Evolutionary conservation across 306 rosid species (phyloP).

Genomic region (Rubus idaeus): DNA sequence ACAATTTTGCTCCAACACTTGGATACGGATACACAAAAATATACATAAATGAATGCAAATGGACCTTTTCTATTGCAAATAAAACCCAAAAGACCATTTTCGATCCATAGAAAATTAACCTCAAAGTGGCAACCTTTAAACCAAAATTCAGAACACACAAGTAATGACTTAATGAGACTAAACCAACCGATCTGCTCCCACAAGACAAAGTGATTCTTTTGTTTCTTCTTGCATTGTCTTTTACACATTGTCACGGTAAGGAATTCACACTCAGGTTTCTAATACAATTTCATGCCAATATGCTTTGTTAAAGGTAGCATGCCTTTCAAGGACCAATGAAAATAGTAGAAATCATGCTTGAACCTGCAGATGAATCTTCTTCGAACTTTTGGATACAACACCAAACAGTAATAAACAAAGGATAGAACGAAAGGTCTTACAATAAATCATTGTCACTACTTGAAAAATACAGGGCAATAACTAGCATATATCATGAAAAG

Average conservation of each 20-base stretch:
- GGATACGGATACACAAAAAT: neutral
- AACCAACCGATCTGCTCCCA: no score
- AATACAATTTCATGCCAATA: neutral
- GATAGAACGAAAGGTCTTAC: neutral
- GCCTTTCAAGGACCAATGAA: conserved; percentile 1
- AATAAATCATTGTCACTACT: no score
- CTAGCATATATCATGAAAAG: no score
- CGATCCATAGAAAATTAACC: neutral
- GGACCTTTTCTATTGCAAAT: neutral
- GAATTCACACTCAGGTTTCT: neutral
- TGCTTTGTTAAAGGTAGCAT: neutral
- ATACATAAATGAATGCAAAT: neutral
- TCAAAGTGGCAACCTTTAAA: neutral
- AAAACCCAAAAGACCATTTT: neutral
- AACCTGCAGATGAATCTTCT: conserved; percentile 21
- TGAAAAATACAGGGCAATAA: no score
- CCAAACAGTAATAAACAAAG: conserved; percentile 16
- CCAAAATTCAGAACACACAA: neutral
- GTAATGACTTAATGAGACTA: neutral
- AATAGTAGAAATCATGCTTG: conserved; percentile 7
- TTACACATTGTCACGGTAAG: neutral
- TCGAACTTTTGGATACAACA: neutral
- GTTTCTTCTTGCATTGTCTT: neutral
- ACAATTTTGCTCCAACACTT: neutral
- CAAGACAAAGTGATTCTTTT: no score